Evolutionary conservation across 1,284 basidiomycete genomes (phyloP).

Genomic region (Ganoderma lingzhi): DNA sequence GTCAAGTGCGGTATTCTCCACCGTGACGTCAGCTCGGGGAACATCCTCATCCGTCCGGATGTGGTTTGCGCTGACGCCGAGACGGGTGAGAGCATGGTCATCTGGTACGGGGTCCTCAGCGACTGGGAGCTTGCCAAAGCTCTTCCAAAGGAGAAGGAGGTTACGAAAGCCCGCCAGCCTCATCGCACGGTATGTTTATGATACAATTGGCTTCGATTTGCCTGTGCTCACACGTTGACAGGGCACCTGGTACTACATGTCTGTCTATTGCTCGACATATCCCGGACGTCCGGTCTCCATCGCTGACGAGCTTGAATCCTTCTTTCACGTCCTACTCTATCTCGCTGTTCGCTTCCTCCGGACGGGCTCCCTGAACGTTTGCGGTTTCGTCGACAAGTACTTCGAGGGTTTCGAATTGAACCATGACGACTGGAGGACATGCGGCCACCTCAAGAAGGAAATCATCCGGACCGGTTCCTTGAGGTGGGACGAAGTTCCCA

Average conservation of each 20-base stretch:
- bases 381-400: slow-evolving; percentile 11
- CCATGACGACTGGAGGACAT: neutral
- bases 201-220: too few relatives aligned
- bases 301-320: slow-evolving; percentile 24
- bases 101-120: slow-evolving; percentile 16
- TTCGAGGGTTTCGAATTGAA: neutral
- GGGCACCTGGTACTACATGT: slow-evolving; percentile 30
- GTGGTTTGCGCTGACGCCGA: neutral
- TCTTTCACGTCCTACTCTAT: slow-evolving; percentile 24
- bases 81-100: neutral
- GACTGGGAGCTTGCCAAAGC: slow-evolving; percentile 25
- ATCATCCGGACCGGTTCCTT: neutral
- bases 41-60: slow-evolving; percentile 19
- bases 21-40: neutral
- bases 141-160: neutral
- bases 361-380: neutral
- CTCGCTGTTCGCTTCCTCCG: slow-evolving; percentile 15
- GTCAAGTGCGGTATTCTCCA: neutral
- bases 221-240: neutral
- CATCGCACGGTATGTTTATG: slow-evolving; percentile 13
- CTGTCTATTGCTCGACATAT: slow-evolving; percentile 4
- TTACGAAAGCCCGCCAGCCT: slow-evolving; percentile 1
- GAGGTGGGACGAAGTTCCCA: neutral
- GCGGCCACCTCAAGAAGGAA: neutral
- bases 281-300: neutral